Evolutionary conservation across 148 eudicot species (phyloP).

Genomic region (Linanthus parryae): DNA sequence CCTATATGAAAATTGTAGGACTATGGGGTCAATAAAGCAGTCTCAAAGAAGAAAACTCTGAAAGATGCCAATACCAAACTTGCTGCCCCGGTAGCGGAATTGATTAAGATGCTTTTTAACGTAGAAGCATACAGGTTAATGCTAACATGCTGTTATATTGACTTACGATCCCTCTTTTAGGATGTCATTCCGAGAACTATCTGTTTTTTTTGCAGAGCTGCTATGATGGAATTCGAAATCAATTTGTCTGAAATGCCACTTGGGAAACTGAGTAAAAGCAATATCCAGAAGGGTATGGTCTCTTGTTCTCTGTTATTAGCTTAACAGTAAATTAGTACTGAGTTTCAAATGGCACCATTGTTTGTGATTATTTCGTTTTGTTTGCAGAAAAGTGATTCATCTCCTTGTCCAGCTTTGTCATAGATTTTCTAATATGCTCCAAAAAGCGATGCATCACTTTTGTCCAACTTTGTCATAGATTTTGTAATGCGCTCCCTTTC

Average conservation of each 20-base stretch:
- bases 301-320: constrained; percentile 1
- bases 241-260: constrained; percentile 99
- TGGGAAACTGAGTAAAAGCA: constrained; percentile 90
- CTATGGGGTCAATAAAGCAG: constrained; percentile 82
- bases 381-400: too few species aligned
- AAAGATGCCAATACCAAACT: constrained; percentile 50
- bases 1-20: constrained; percentile 40
- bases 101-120: constrained; percentile 97
- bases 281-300: constrained; percentile 75
- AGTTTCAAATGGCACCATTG: too few species aligned
- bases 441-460: too few species aligned
- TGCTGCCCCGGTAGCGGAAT: constrained; percentile 66
- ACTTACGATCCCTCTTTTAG: too few species aligned
- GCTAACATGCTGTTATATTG: neutral
- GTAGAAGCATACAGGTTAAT: constrained; percentile 87
- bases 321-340: constrained; percentile 2
- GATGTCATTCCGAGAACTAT: constrained; percentile 7
- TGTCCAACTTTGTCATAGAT: too few species aligned
- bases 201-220: constrained; percentile 59
- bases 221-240: constrained; percentile 97
- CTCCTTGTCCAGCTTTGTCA: too few species aligned
- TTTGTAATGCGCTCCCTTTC: neutral
- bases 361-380: too few species aligned
- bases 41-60: constrained; percentile 41
- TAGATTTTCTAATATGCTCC: too few species aligned